Percentiles rank a stretch among this genome's conserved stretches.
Conservation (phyloP, 164 flowering plant species). For the Piper longum region DNA sequence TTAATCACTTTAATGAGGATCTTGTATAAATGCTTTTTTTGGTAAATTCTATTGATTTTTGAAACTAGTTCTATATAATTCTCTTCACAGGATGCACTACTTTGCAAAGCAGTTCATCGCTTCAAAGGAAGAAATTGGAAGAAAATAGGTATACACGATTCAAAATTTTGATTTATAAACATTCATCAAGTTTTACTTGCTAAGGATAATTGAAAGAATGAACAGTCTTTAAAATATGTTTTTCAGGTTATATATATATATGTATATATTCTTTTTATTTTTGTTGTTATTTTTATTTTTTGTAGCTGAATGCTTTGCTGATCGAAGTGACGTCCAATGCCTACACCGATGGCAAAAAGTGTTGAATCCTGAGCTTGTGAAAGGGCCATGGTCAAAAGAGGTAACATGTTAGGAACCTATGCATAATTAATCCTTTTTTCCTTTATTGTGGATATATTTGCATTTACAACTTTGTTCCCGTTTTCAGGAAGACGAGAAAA, state of each 20-base stretch:
- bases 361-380: conserved; percentile 40
- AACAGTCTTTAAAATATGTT: not conserved
- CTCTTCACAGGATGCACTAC: conserved; percentile 59
- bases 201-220: not conserved
- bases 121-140: conserved; percentile 55
- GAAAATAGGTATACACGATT: conserved; percentile 29
- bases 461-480: not conserved
- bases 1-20: not conserved
- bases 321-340: conserved; percentile 46
- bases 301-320: conserved; percentile 50
- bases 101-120: conserved; percentile 48
- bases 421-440: not conserved
- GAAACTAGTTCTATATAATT: not conserved
- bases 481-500: conserved; percentile 36
- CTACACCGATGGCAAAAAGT: conserved; percentile 53
- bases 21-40: not conserved
- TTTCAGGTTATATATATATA: too few relatives aligned
- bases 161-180: too few relatives aligned
- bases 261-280: too few relatives aligned
- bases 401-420: conserved; percentile 7
- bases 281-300: not conserved
- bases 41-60: too few relatives aligned
- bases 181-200: too few relatives aligned
- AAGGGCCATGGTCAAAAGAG: conserved; percentile 53
- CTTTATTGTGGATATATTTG: not conserved